These are phyloP conservation scores for Rhynchosporium agropyri DNA, from an alignment of 2,329 filamentous ascomycete genomes.

Conservation along the genomic window DNA sequence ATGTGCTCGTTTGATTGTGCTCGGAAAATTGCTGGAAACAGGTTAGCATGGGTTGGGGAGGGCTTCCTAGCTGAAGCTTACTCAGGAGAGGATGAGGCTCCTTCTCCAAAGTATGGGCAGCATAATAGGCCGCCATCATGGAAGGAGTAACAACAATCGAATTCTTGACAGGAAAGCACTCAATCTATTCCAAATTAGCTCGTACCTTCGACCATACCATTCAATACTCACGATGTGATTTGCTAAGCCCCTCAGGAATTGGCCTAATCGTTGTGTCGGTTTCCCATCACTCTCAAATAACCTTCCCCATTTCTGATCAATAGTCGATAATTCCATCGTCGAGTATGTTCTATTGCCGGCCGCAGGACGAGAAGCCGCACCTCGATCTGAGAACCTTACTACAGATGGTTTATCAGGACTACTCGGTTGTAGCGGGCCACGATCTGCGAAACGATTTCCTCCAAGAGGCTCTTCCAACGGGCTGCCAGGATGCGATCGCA, in stretches of 20 bases:
- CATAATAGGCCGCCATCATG: constrained; percentile 76
- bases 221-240: constrained; percentile 64
- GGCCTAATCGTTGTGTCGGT: constrained; percentile 67
- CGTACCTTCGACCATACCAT: background rate
- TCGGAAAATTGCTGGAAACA: constrained; percentile 35
- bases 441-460: constrained; percentile 38
- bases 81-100: constrained; percentile 72
- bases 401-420: constrained; percentile 41
- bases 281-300: constrained; percentile 70
- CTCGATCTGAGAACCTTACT: constrained; percentile 38
- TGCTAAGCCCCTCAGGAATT: constrained; percentile 74
- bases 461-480: constrained; percentile 17
- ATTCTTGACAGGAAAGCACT: constrained; percentile 67
- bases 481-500: constrained; percentile 33
- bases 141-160: constrained; percentile 73
- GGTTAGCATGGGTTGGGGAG: constrained; percentile 17
- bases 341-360: constrained; percentile 35
- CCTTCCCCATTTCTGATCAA: constrained; percentile 76
- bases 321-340: constrained; percentile 54
- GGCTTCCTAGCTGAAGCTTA: constrained; percentile 44
- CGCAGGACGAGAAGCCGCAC: constrained; percentile 29
- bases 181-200: constrained; percentile 54
- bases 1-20: constrained; percentile 50
- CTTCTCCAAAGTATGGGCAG: constrained; percentile 61
- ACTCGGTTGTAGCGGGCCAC: constrained; percentile 29